Conservation (phyloP, 116 monocot genomes). For the Phalaenopsis hybrid region DNA sequence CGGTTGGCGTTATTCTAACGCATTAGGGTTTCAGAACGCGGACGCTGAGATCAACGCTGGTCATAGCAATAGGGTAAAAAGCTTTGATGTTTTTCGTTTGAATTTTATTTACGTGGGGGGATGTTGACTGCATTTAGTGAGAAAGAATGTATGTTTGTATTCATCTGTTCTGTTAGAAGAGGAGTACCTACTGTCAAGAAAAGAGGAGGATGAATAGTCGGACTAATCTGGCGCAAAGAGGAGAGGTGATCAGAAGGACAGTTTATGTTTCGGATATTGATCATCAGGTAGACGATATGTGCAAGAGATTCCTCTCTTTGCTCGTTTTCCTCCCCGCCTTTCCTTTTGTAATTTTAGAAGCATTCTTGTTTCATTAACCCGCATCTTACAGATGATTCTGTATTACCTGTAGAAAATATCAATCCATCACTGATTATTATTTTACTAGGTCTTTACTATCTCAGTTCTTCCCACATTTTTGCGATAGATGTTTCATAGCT, state of each 20-base stretch:
- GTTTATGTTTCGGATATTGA: slow-evolving; percentile 86
- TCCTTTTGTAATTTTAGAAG: not conserved
- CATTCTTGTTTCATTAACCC: no score
- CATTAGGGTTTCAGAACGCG: not conserved
- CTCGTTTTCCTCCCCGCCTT: not conserved
- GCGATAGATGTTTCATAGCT: no score
- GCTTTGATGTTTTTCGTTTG: not conserved
- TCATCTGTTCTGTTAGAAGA: slow-evolving; percentile 25
- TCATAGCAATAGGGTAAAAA: not conserved
- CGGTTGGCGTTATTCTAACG: not conserved
- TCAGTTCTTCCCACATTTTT: no score
- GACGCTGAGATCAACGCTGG: not conserved
- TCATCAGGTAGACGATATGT: slow-evolving; percentile 41
- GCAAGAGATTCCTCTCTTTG: not conserved
- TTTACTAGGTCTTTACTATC: no score
- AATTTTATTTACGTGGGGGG: not conserved
- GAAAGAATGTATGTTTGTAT: not conserved
- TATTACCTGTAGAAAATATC: no score
- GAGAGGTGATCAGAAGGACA: slow-evolving; percentile 16
- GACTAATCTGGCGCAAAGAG: slow-evolving; percentile 63
- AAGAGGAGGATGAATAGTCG: slow-evolving; percentile 51
- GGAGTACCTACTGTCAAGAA: slow-evolving; percentile 36
- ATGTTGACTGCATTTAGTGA: not conserved
- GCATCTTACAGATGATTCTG: no score
- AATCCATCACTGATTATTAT: no score